Base-by-base conservation (phyloP, 345 rosid species). In the Hirschfeldia incana region DNA sequence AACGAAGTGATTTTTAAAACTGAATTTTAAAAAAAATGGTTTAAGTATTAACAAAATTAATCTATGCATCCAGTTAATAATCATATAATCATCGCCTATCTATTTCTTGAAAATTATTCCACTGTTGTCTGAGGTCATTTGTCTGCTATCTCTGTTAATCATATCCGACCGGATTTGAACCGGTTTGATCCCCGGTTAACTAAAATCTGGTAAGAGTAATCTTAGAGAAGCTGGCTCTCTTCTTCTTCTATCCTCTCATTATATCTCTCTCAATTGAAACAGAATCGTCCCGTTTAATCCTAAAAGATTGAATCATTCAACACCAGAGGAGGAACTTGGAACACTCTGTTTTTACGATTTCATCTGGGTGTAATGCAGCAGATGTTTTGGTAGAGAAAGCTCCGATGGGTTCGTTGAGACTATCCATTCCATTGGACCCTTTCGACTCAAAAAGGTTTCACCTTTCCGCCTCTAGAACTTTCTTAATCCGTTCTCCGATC, bases 361-460 rank as follows among this genome's bases (percentile, higher is more conserved):
- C 29, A 21, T 74, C 0, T 21, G 21, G 21, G 21, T 21, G 21
- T 21, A 21, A 21, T 21, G 21, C 21, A 21, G 33, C 57, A 64
- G 37, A 80, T 76, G 73, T 32, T 26, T 39, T 9, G 3, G 67
- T 79, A 70, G 74, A 15, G 2, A 1, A 12, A 13, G 61, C 16
- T n/a, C 4, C 58, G 9, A 91, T 90, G 97, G 89, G 87, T 67
- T 94, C 91, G 13, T 44, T 86, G 60, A 87, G 80, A 69, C 39
- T 88, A 1, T 70, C 88, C 69, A 73, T 84, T 79, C 80, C 84
- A 57, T 6, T 84, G 66, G 89, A 88, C 76, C 11, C 85, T 21
- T 62, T 83, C 71, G 94, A 90, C 79, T 77, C 92, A 5, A 88
- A 85, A 73, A 88, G 85, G 79, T 80, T 86, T 9, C 81, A 36